These are phyloP conservation scores for Dryadomyces quercivorus DNA, from an alignment of 2,329 filamentous ascomycete species.

Conservation along the genomic window DNA sequence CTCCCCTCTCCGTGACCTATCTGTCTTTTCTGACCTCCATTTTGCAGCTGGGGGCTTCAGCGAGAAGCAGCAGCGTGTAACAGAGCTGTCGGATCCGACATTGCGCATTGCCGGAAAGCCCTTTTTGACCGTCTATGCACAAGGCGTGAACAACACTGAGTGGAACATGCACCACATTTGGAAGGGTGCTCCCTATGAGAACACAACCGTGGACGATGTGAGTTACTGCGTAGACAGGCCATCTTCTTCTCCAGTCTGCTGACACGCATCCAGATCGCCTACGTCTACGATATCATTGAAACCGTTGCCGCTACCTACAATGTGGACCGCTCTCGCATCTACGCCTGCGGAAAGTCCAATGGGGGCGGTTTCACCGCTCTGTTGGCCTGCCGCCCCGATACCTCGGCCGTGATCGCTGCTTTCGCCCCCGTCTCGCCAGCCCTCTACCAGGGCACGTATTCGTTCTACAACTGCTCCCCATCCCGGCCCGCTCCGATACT, in stretches of 20 bases:
- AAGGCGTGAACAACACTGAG: constrained; percentile 7
- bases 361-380: constrained; percentile 7
- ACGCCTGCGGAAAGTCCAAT: constrained; percentile 9
- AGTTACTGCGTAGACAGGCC: neutral
- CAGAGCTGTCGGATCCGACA: constrained; percentile 4
- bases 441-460: constrained; percentile 7
- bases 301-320: constrained; percentile 1
- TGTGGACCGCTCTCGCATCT: constrained; percentile 7
- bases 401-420: constrained; percentile 6
- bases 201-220: constrained; percentile 7
- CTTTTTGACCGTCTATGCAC: constrained; percentile 6
- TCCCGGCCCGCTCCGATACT: constrained; percentile 3
- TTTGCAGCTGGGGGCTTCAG: constrained; percentile 5
- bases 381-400: constrained; percentile 7
- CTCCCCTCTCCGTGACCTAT: neutral
- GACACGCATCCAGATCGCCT: neutral
- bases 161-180: constrained; percentile 7
- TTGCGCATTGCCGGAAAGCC: constrained; percentile 4
- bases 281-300: constrained; percentile 5
- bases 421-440: constrained; percentile 7
- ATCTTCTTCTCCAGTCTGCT: neutral
- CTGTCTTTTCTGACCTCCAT: neutral
- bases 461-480: constrained; percentile 8
- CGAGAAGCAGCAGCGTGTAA: constrained; percentile 6
- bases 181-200: constrained; percentile 8